Conservation (phyloP, 2,329 filamentous ascomycete species). For the Penicillium griseofulvum region DNA sequence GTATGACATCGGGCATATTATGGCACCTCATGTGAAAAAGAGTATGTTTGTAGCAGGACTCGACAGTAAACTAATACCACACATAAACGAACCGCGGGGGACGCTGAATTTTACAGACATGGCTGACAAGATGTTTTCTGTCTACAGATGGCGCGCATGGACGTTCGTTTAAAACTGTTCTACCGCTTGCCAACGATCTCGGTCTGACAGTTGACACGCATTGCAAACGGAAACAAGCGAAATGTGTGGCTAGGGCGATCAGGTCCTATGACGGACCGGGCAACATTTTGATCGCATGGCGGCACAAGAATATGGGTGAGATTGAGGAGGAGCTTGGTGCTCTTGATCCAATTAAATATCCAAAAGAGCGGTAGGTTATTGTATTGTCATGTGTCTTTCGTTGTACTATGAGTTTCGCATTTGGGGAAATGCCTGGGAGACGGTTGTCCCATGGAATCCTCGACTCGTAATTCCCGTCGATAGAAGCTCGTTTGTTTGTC, state of each 20-base stretch:
- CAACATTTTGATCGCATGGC: constrained; percentile 32
- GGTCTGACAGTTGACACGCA: constrained; percentile 27
- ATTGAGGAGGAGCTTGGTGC: constrained; percentile 23
- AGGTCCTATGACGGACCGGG: constrained; percentile 22
- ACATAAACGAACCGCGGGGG: neutral
- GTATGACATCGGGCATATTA: constrained; percentile 29
- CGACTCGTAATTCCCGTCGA: neutral
- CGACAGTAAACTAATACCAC: neutral
- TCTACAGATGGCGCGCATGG: constrained; percentile 18
- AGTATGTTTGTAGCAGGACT: constrained; percentile 14
- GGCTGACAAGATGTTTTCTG: neutral
- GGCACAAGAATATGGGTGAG: constrained; percentile 25
- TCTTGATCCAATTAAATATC: constrained; percentile 24
- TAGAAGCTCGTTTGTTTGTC: neutral
- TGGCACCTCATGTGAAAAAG: constrained; percentile 26
- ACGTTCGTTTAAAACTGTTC: constrained; percentile 24
- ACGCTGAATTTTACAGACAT: neutral
- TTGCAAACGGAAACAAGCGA: constrained; percentile 23
- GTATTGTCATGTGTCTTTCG: neutral
- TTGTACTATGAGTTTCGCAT: neutral
- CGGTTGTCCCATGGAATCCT: neutral
- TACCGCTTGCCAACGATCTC: constrained; percentile 29
- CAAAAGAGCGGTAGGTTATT: constrained; percentile 25
- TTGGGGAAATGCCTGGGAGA: neutral
- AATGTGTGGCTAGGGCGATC: constrained; percentile 24